Percentiles rank a stretch among this genome's conserved stretches.
These are phyloP conservation scores for Trypanosoma caninum DNA, from an alignment of 208 protist genomes.

Conservation along the genomic window DNA sequence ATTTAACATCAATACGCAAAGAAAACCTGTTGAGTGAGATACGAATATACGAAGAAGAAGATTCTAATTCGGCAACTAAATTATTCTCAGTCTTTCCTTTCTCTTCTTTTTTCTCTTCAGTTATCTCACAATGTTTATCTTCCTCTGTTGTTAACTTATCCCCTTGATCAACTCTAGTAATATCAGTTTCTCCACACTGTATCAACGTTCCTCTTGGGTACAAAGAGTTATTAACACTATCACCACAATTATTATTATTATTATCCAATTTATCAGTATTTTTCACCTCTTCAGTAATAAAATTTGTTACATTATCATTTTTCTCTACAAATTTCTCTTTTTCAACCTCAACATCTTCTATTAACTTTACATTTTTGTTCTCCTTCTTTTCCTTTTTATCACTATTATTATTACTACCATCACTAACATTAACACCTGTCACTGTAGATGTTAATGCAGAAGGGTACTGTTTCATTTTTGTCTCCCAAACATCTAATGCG, in stretches of 20 bases:
- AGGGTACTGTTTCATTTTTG: conserved; percentile 50
- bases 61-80: too few species aligned
- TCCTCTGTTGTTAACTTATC: too few species aligned
- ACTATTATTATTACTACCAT: conserved; percentile 6
- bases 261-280: too few species aligned
- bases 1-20: not conserved
- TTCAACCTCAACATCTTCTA: too few species aligned
- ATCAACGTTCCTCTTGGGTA: too few species aligned
- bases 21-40: conserved; percentile 2
- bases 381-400: not conserved
- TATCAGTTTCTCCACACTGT: too few species aligned
- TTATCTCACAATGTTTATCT: not conserved
- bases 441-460: conserved; percentile 6
- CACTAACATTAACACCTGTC: conserved; percentile 1
- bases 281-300: too few species aligned
- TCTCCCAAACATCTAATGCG: conserved; percentile 35
- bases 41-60: conserved; percentile 3
- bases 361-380: not conserved
- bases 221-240: too few species aligned
- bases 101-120: not conserved
- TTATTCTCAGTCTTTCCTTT: not conserved
- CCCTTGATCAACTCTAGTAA: too few species aligned
- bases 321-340: not conserved
- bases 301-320: too few species aligned
- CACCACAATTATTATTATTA: too few species aligned